Base-by-base conservation (phyloP, 495 filamentous ascomycete species). In the Xylaria castorea region DNA sequence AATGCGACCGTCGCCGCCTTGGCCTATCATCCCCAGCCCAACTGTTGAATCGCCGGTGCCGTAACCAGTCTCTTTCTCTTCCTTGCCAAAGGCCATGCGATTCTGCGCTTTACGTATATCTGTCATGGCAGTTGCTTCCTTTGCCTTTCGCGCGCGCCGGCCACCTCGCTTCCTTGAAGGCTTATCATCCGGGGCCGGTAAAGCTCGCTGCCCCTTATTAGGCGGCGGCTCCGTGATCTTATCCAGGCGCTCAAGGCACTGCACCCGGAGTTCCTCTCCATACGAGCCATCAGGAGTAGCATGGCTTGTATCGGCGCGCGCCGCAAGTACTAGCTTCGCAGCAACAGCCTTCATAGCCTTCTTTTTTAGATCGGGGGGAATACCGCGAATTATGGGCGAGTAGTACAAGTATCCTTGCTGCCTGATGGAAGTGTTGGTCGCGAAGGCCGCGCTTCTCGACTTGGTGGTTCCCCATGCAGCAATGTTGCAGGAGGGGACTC, bases 61-160 rank as follows among this genome's bases (percentile, higher is more conserved):
- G 79, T 97, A 98, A 18, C 96, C 96, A 25, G 96, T 92, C 81
- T 99, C 96, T 73, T 91, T 89, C 80, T 99, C 96, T 77, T 98
- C 96, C 76, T 97, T 96, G 64, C 95, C 95, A 75, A 99, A 99
- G 0, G 92, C 94, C 87, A 99, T 91, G 30, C 96, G 89, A 82
- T 99, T 99, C 82, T 97, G 95, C 9, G 95, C 94, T 78, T 98
- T 98, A 69, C 94, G 92, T 40, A 99, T 85, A 69, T 99, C 96
- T 2, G 96, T 99, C 94, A 98, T 97, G 71, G 96, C 95, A 7
- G 92, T 92, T 11, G 95, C 94, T 84, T 98, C 97, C 86, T 99
- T 99, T 71, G 95, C 96, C 80, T 97, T 97, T 50, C 96, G 89
- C 5, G 95, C 96, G 72, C 95, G 88, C 36, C 97, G 87, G 61